Percentiles rank a stretch among this genome's conserved stretches.
These are phyloP conservation scores for Solanum chiquidenum DNA, from an alignment of 257 asterid species.

Conservation along the genomic window DNA sequence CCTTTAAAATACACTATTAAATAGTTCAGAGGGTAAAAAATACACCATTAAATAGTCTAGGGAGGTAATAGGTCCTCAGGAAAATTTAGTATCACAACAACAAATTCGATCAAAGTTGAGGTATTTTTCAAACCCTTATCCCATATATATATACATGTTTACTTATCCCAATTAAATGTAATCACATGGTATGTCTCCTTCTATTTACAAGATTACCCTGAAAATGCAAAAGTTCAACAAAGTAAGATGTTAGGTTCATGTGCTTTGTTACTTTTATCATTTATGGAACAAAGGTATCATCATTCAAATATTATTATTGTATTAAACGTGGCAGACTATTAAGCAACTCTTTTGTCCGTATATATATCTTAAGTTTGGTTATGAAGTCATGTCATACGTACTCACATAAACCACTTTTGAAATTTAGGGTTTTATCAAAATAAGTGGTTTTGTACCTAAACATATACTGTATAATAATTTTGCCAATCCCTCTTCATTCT, in stretches of 20 bases:
- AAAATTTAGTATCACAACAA: too few species aligned
- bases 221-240: neutral
- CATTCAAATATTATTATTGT: neutral
- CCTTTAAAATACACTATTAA: too few species aligned
- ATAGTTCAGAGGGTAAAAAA: too few species aligned
- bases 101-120: too few species aligned
- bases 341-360: neutral
- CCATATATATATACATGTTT: too few species aligned
- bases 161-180: neutral
- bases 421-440: neutral
- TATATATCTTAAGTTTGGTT: neutral
- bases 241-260: neutral
- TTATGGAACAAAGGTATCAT: neutral
- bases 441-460: neutral
- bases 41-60: too few species aligned
- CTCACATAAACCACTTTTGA: neutral
- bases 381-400: neutral
- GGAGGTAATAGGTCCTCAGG: too few species aligned
- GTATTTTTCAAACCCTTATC: too few species aligned
- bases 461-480: neutral
- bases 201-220: neutral
- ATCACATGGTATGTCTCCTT: neutral
- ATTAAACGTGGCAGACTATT: neutral
- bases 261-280: neutral
- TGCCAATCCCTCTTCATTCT: neutral